Conservation (phyloP, 2,329 filamentous ascomycete genomes). For the Xylariaceae sp. region DNA sequence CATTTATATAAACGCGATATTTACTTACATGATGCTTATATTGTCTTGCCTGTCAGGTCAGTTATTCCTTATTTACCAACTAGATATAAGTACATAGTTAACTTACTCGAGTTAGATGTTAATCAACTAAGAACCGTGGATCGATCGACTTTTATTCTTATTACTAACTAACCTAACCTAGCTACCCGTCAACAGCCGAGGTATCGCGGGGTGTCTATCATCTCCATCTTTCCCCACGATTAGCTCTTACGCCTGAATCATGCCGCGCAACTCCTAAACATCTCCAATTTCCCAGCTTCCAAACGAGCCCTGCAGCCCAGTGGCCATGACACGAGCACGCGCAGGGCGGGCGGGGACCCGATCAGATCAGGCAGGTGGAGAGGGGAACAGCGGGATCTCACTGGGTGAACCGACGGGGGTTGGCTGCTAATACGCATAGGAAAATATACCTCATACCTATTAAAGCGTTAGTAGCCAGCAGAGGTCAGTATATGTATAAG, state of each 20-base stretch:
- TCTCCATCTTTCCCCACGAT: not conserved
- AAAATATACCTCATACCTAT: not conserved
- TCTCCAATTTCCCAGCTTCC: not conserved
- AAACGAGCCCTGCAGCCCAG: not conserved
- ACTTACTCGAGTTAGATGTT: no score
- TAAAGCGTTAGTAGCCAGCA: not conserved
- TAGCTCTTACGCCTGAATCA: not conserved
- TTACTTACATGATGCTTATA: no score
- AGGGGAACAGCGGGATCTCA: slow-evolving; percentile 14
- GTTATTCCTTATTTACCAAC: no score
- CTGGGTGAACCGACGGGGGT: slow-evolving; percentile 5
- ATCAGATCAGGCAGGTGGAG: slow-evolving; percentile 27
- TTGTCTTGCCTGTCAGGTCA: no score
- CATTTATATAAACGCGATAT: no score
- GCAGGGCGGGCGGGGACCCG: slow-evolving; percentile 2
- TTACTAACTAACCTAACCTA: no score
- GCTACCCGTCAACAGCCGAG: not conserved
- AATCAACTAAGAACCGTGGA: no score
- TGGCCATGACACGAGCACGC: slow-evolving; percentile 11
- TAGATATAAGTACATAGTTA: no score
- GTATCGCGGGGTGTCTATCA: not conserved
- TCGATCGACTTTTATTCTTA: no score
- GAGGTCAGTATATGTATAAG: not conserved
- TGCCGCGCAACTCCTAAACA: not conserved
- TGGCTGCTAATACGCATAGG: not conserved